These are phyloP conservation scores for Boletus sp. DNA, from an alignment of 1,284 basidiomycete genomes.

Conservation along the genomic window DNA sequence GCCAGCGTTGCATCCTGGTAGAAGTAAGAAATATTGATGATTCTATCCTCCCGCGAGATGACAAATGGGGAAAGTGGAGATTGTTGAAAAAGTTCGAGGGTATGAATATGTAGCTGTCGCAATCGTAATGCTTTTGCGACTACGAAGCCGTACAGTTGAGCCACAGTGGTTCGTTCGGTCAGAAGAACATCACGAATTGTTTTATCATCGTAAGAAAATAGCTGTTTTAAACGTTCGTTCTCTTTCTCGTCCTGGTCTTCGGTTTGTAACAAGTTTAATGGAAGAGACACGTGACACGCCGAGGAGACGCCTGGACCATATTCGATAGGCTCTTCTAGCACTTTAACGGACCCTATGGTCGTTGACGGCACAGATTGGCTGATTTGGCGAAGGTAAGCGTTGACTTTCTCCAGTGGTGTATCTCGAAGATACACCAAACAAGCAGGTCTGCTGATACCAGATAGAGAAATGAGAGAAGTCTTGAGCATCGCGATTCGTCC, in stretches of 20 bases:
- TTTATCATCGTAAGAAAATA: conserved; percentile 50
- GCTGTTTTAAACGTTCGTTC: conserved; percentile 44
- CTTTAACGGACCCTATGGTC: conserved; percentile 36
- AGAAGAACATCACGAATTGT: conserved; percentile 58
- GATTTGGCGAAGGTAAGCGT: conserved; percentile 50
- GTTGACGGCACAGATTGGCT: conserved; percentile 37
- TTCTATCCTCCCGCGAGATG: conserved; percentile 48
- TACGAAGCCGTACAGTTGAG: conserved; percentile 67
- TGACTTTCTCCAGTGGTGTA: conserved; percentile 46
- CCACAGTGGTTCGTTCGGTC: conserved; percentile 58
- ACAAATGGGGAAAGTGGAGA: conserved; percentile 38
- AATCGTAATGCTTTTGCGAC: conserved; percentile 60
- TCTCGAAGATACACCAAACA: conserved; percentile 61
- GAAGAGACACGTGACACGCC: conserved; percentile 32
- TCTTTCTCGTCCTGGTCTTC: conserved; percentile 39
- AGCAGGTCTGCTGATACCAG: conserved; percentile 50
- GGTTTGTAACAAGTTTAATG: conserved; percentile 40
- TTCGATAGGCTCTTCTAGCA: conserved; percentile 50
- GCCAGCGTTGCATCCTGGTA: conserved; percentile 56
- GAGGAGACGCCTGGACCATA: conserved; percentile 43
- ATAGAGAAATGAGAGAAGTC: conserved; percentile 51
- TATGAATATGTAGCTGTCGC: conserved; percentile 57
- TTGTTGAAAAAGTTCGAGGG: conserved; percentile 46
- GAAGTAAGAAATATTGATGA: conserved; percentile 56
- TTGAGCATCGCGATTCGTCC: conserved; percentile 64